A percentile compares a stretch with the other conserved stretches of the same genome.
phyloP scores from a whole-genome alignment of 805 yeast species.

The Metschnikowia matae region DNA sequence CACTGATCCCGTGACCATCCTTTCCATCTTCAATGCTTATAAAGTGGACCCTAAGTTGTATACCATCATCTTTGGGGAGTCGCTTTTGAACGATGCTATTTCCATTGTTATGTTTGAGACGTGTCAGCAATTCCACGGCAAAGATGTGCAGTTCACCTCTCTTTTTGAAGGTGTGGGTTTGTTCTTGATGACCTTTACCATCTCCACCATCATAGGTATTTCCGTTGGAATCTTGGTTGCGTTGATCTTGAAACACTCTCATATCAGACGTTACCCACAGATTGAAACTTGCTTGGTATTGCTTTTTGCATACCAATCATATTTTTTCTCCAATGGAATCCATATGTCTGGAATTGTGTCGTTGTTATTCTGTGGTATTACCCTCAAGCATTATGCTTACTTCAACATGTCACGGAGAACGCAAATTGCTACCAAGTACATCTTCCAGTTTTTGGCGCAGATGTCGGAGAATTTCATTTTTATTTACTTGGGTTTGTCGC shows the following conservation, averaged over 20 bases:
- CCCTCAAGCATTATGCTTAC: slow-evolving; percentile 94
- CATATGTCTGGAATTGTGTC: slow-evolving; percentile 99
- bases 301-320: slow-evolving; percentile 89
- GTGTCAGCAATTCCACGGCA: slow-evolving; percentile 92
- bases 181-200: slow-evolving; percentile 88
- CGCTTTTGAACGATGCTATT: slow-evolving; percentile 92
- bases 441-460: slow-evolving; percentile 91
- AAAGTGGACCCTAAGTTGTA: slow-evolving; percentile 97
- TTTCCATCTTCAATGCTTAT: slow-evolving; percentile 94
- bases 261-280: slow-evolving; percentile 91
- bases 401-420: slow-evolving; percentile 96
- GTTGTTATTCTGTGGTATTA: slow-evolving; percentile 90
- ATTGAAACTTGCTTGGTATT: slow-evolving; percentile 92
- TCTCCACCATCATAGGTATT: slow-evolving; percentile 86
- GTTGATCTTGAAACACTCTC: slow-evolving; percentile 83
- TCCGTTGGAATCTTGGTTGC: slow-evolving; percentile 87
- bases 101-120: slow-evolving; percentile 99
- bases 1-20: slow-evolving; percentile 96
- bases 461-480: slow-evolving; percentile 94
- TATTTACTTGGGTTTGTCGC: slow-evolving; percentile 87
- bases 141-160: slow-evolving; percentile 64
- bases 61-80: slow-evolving; percentile 96
- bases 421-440: slow-evolving; percentile 92
- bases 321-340: slow-evolving; percentile 96
- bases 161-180: slow-evolving; percentile 91